Conservation (phyloP, 1,139 yeast genomes). For the Kodamaea ohmeri region DNA sequence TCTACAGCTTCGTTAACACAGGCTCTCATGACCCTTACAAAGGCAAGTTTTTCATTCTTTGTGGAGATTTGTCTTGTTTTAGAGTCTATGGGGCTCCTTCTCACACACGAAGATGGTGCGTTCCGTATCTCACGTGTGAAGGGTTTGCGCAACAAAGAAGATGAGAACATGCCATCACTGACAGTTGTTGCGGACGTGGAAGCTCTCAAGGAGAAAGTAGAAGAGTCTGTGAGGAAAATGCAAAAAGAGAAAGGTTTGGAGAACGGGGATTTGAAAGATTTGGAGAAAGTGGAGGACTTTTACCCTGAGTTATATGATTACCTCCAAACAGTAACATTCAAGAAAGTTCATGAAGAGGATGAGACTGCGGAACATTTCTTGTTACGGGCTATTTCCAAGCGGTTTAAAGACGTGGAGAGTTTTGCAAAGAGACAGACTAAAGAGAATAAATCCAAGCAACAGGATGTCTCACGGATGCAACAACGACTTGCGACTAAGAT, state of each 20-base stretch:
- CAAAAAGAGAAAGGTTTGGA: too few species aligned
- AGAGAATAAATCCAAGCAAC: slow-evolving; percentile 58
- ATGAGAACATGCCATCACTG: slow-evolving; percentile 29
- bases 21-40: slow-evolving; percentile 10
- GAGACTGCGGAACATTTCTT: slow-evolving; percentile 36
- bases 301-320: slow-evolving; percentile 17
- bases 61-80: slow-evolving; percentile 56
- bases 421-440: slow-evolving; percentile 82
- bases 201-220: slow-evolving; percentile 26
- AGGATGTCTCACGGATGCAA: slow-evolving; percentile 37
- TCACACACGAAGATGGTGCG: slow-evolving; percentile 42
- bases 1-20: background rate
- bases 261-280: too few species aligned
- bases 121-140: slow-evolving; percentile 63
- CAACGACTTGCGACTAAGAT: slow-evolving; percentile 49
- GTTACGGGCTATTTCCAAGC: slow-evolving; percentile 62
- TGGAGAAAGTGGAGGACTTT: too few species aligned
- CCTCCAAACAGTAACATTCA: slow-evolving; percentile 29
- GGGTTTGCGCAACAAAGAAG: slow-evolving; percentile 52
- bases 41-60: slow-evolving; percentile 28
- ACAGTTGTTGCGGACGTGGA: slow-evolving; percentile 31
- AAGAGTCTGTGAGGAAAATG: slow-evolving; percentile 8
- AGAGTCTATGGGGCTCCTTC: slow-evolving; percentile 75
- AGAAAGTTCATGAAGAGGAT: slow-evolving; percentile 32
- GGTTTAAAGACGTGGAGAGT: slow-evolving; percentile 90